Percentiles rank a stretch among this genome's conserved stretches.
Conservation (phyloP, 2,329 filamentous ascomycete species). For the Colletotrichum incanum region DNA sequence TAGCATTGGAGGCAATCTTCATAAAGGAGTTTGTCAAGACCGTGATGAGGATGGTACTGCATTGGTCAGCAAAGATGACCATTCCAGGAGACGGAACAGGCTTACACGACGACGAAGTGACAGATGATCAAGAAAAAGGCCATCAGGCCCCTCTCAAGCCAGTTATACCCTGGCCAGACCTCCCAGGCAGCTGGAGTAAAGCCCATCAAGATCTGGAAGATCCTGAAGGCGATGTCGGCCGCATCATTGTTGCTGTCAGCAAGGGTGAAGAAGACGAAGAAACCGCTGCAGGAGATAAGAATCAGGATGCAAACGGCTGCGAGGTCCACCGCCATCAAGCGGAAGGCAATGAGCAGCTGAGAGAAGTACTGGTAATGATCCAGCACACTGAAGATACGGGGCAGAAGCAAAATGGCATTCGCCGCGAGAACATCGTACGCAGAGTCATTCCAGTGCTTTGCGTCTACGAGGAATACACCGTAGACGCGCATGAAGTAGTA, state of each 20-base stretch:
- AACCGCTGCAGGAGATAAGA: slow-evolving; percentile 90
- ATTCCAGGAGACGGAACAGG: slow-evolving; percentile 35
- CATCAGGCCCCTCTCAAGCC: slow-evolving; percentile 82
- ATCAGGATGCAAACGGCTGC: slow-evolving; percentile 88
- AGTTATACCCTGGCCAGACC: slow-evolving; percentile 85
- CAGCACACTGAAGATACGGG: slow-evolving; percentile 91
- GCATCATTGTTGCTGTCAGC: slow-evolving; percentile 81
- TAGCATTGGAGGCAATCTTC: slow-evolving; percentile 92
- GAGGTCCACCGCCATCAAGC: slow-evolving; percentile 93
- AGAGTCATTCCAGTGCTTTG: slow-evolving; percentile 82
- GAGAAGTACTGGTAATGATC: slow-evolving; percentile 98
- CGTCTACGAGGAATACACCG: slow-evolving; percentile 85
- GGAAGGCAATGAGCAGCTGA: slow-evolving; percentile 92
- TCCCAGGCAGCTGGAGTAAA: slow-evolving; percentile 97
- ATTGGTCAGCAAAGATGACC: slow-evolving; percentile 13
- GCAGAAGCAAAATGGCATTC: slow-evolving; percentile 90
- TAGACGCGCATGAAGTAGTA: slow-evolving; percentile 94
- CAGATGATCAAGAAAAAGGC: slow-evolving; percentile 92
- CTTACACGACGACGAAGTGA: slow-evolving; percentile 90
- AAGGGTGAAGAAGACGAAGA: slow-evolving; percentile 94
- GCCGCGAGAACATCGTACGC: slow-evolving; percentile 96
- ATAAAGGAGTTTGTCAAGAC: slow-evolving; percentile 98
- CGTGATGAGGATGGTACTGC: slow-evolving; percentile 88
- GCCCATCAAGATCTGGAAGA: slow-evolving; percentile 96
- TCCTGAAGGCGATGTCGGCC: slow-evolving; percentile 84